Conservation (phyloP, 2,329 filamentous ascomycete genomes). For the Aspergillus novofumigatus region DNA sequence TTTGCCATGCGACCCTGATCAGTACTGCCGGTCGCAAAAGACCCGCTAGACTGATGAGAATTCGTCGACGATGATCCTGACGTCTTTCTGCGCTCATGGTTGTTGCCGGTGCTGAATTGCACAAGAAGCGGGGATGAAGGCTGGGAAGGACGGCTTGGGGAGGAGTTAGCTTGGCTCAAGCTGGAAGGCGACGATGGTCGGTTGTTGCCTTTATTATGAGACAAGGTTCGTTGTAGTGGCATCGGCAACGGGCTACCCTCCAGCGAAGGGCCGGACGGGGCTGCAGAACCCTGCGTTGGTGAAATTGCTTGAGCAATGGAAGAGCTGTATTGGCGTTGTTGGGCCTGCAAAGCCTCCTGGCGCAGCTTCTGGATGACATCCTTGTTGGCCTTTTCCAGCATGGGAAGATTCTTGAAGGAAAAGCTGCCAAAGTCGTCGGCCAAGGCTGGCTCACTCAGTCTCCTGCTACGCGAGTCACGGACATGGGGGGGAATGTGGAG, state of each 20-base stretch:
- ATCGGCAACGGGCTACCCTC: conserved; percentile 83
- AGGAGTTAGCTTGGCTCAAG: conserved; percentile 74
- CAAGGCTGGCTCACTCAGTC: conserved; percentile 83
- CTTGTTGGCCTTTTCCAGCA: conserved; percentile 97
- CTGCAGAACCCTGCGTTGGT: conserved; percentile 15
- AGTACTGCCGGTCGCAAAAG: conserved; percentile 66
- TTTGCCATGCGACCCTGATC: conserved; percentile 63
- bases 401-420: conserved; percentile 93
- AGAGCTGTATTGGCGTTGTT: conserved; percentile 47
- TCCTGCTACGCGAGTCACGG: conserved; percentile 78
- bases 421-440: conserved; percentile 95
- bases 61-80: conserved; percentile 83
- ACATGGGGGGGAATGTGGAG: conserved; percentile 96
- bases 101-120: conserved; percentile 84
- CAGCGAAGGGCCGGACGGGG: conserved; percentile 59
- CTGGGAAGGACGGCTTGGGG: conserved; percentile 79
- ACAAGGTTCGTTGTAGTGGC: conserved; percentile 75
- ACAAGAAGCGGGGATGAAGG: conserved; percentile 90
- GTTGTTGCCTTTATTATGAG: conserved; percentile 71
- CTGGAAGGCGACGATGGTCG: conserved; percentile 84
- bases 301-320: conserved; percentile 17
- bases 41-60: conserved; percentile 69
- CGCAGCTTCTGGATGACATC: conserved; percentile 96
- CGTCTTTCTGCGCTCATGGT: conserved; percentile 80
- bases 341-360: conserved; percentile 77